Evolutionary conservation across 139 green algal genomes (phyloP), one percentile per base, ranked within the genome.

Genomic region (Raphidocelis subcapitata): DNA sequence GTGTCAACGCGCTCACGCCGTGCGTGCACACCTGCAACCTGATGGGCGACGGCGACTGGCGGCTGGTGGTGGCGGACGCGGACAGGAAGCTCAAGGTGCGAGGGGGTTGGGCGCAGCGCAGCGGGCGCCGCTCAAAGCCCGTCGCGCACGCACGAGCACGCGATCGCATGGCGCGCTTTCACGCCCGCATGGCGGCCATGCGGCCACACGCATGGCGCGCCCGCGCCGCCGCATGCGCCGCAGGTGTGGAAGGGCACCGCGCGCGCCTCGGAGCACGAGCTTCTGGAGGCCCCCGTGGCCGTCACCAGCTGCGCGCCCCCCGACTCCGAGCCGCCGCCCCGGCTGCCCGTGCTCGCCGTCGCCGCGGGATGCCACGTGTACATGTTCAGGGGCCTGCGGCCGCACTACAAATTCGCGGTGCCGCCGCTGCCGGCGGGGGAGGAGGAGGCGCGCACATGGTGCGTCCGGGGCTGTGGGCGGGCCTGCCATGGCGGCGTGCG

Each of bases 381-480:
- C 78, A 91, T 94, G 69, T 94, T 92, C 80, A 69, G 84, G 24
- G 91, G 88, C 61, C 78, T 94, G 52, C 64, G 87, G 26, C 85
- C 89, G 3, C 92, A 88, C 75, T 91, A 85, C 79, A 92, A 92
- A 78, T 91, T 92, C 73, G 80, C 81, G 41, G 52, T 92, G 67
- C 87, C 89, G 12, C 47, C 73, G 1, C 73, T 85, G 29, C 62
- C 75, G 14, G 71, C 84, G 0, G 80, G 82, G 23, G 61, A 57
- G 18, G 70, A 85, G 74, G 88, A 93, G 74, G 79, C 85, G 46
- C 65, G 76, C n/a, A 54, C 85, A 0, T 93, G 88, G 88, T 89
- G 55, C 47, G 74, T 62, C 41, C 41, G 41, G 5, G 10, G 60
- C 18, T 35, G 60, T 41, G 16, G 16, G 4, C 41, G 31, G 8